Conservation (phyloP, 495 filamentous ascomycete species). For the Neurospora pannonica region DNA sequence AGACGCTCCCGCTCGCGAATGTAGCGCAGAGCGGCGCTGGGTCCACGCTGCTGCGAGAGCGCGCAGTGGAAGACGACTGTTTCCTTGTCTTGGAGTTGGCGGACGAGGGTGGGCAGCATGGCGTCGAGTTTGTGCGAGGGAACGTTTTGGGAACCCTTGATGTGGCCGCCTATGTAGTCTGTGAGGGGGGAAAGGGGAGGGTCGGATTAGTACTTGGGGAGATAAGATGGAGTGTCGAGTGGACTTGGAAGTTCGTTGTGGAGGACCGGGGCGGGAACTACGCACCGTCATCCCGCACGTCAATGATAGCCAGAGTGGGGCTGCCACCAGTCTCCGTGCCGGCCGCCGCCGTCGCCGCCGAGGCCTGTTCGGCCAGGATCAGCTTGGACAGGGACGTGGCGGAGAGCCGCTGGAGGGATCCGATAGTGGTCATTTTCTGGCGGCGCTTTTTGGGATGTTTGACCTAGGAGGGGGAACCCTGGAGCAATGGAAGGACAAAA, state of each 20-base stretch:
- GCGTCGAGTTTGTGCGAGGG: slow-evolving; percentile 65
- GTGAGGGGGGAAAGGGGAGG: too few relatives aligned
- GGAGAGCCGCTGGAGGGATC: slow-evolving; percentile 54
- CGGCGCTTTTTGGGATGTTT: slow-evolving; percentile 33
- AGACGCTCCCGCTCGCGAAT: slow-evolving; percentile 51
- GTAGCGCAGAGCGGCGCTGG: slow-evolving; percentile 59
- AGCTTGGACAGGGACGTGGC: slow-evolving; percentile 51
- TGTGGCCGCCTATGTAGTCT: slow-evolving; percentile 95
- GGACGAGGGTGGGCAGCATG: slow-evolving; percentile 70
- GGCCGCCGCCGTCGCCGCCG: not conserved
- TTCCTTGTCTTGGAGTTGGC: slow-evolving; percentile 66
- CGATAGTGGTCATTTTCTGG: slow-evolving; percentile 36
- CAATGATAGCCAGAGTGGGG: slow-evolving; percentile 58
- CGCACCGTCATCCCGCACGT: slow-evolving; percentile 77
- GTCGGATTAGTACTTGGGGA: too few relatives aligned
- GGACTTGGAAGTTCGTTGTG: not conserved
- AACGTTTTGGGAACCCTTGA: slow-evolving; percentile 62
- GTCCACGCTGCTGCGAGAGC: slow-evolving; percentile 81
- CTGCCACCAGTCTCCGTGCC: not conserved
- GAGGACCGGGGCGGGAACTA: not conserved
- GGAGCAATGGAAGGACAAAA: not conserved
- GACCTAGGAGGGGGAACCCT: not conserved
- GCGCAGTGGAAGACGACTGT: slow-evolving; percentile 92
- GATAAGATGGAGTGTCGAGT: not conserved
- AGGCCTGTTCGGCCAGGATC: slow-evolving; percentile 27